Evolutionary conservation across 75 land plant genomes (phyloP), one percentile per base, ranked within the genome.

Genomic region (Cryptomeria japonica): DNA sequence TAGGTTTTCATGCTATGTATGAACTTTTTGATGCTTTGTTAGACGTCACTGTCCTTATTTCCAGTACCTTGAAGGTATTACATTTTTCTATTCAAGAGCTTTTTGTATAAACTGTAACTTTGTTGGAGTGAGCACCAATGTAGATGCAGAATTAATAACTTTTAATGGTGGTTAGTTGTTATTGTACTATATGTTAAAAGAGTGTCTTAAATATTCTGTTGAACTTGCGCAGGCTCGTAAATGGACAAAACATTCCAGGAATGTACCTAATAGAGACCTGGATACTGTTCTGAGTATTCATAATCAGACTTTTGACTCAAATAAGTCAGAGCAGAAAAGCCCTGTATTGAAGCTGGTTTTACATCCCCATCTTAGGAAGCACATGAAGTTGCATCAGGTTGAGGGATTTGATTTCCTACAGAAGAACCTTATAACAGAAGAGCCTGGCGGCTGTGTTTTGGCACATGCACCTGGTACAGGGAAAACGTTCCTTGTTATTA

Each of bases 391-490:
- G 0, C 98, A 97, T 87, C 99, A 97, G 87, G 14, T 88, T 37
- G 99, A 97, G 31, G 99, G 97, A 0, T 96, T 97, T 86, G 91
- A 92, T 25, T 95, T 97, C 85, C 88, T 97, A 34, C 61, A 89
- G 0, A 91, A 91, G 61, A 97, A 97, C 64, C 87, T 97, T 34
- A 84, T 96, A 18, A 41, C 88, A 39, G 95, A 98, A 39, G 90
- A 94, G 47, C 94, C 93, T 5, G 95, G 99, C 36, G 99, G 99
- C 39, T 98, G 99, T 84, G 97, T 98, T 46, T 64, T 98, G 88
- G 99, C 99, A 8, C 97, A 97, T 90, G 99, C 99, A 15, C 99
- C 99, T 38, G 99, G 99, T 28, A 97, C 99, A 58, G 99, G 99
- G 16, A 98, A 98, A 86, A 94, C 99, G 0, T 96, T 97, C 85